phyloP scores from a whole-genome alignment of 345 rosid genomes.

The Gossypium thurberi region DNA sequence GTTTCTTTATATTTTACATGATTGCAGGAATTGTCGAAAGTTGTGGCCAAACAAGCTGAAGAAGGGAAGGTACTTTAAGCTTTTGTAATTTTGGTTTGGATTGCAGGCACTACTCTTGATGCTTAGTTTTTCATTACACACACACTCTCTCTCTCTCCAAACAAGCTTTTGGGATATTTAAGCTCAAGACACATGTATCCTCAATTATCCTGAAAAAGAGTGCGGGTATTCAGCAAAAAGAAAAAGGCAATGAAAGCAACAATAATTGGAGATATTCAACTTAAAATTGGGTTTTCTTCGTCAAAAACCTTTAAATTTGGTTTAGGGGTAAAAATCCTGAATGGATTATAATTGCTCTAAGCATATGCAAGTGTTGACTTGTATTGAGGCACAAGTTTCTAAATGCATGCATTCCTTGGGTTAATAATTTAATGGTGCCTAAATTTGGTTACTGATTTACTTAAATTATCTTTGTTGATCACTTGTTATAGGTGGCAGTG shows the following conservation, averaged over 20 bases:
- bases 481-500: slow-evolving; percentile 58
- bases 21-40: slow-evolving; percentile 71
- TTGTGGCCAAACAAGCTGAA: slow-evolving; percentile 89
- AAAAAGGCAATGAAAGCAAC: neutral
- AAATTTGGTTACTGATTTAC: neutral
- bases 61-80: slow-evolving; percentile 70
- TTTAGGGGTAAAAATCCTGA: neutral
- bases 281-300: neutral
- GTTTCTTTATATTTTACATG: neutral
- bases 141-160: neutral
- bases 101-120: neutral
- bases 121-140: neutral
- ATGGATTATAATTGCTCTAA: slow-evolving; percentile 1
- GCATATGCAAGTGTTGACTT: neutral
- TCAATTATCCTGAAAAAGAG: neutral
- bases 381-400: neutral
- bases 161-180: neutral
- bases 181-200: neutral
- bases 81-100: slow-evolving; percentile 11
- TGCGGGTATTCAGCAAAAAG: neutral
- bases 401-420: neutral
- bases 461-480: slow-evolving; percentile 6
- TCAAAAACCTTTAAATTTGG: neutral
- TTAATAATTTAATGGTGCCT: neutral
- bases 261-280: neutral